Evolutionary conservation across 202 grass and related monocot genomes (phyloP), one percentile per base, ranked within the genome.

Genomic region (Carex arenaria): DNA sequence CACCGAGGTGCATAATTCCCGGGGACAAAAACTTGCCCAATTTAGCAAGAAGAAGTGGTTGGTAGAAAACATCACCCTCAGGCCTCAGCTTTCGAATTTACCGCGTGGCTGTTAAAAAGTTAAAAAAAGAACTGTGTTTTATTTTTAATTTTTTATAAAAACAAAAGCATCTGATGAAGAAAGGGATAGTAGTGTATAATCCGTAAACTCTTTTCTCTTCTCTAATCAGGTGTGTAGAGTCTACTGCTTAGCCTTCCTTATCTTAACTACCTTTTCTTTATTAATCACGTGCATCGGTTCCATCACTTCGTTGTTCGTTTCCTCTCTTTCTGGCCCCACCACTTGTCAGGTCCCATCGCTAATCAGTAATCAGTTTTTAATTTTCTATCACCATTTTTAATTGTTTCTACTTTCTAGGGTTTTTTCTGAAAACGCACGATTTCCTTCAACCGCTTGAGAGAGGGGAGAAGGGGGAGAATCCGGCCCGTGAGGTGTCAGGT

Each of bases 361-460:
- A 83, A 85, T 87, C 83, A 66, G 43, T 40, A 85, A 85, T 87
- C 85, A 66, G 43, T 40, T 40, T 47, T 67, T 84, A 84, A 72
- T 85, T 64, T 72, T 55, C 23, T 5, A 76, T 74, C 5, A 19
- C 14, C 42, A 19, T 34, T 45, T 67, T 61, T 80, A 85, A 15
- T 53, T 53, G 13, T 78, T 72, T 79, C 31, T 22, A 49, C 3
- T 61, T 22, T 31, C 65, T 80, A 97, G 94, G 90, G 60, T 86
- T 92, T 51, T 89, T 92, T 34, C 36, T 87, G 80, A 94, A 87
- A 89, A 97, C 94, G 72, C 94, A 94, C 75, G 90, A 97, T 60
- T 97, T 97, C 85, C 83, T 97, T 59, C 85, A 92, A 83, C 88
- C 94, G 17, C 15, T 92, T 82, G 86, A 87, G 80, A 80, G 70